Percentiles rank a stretch among this genome's conserved stretches.
These are phyloP conservation scores for Kodamaea alishanica DNA, from an alignment of 1,139 yeast genomes.

Conservation along the genomic window DNA sequence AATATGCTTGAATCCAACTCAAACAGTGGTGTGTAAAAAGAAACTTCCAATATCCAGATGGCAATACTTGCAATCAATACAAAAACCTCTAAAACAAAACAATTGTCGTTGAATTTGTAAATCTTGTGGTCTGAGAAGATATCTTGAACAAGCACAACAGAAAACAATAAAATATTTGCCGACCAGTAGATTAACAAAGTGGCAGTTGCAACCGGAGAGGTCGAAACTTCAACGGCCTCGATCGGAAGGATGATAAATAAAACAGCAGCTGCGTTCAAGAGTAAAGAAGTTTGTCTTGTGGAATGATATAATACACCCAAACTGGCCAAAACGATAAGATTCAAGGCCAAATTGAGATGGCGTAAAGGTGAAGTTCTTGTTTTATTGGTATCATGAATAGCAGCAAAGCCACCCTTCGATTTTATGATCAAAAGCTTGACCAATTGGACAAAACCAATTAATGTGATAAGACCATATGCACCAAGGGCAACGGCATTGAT, in stretches of 20 bases:
- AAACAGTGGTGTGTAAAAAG: slow-evolving; percentile 16
- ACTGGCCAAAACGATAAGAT: neutral
- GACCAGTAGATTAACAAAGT: slow-evolving; percentile 13
- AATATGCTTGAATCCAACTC: slow-evolving; percentile 11
- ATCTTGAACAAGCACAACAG: slow-evolving; percentile 15
- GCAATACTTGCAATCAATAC: slow-evolving; percentile 9
- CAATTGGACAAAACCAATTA: slow-evolving; percentile 13
- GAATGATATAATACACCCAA: neutral
- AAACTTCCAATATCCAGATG: slow-evolving; percentile 15
- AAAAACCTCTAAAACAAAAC: slow-evolving; percentile 1
- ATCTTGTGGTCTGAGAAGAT: slow-evolving; percentile 16
- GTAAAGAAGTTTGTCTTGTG: slow-evolving; percentile 1
- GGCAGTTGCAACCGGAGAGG: slow-evolving; percentile 10
- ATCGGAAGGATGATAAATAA: slow-evolving; percentile 8
- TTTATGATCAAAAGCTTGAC: slow-evolving; percentile 2
- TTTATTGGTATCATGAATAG: neutral
- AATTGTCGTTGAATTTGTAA: slow-evolving; percentile 4
- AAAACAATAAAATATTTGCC: slow-evolving; percentile 5
- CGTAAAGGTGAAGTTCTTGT: neutral
- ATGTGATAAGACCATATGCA: slow-evolving; percentile 8
- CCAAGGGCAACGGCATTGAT: slow-evolving; percentile 7
- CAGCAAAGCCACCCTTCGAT: neutral
- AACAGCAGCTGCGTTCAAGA: neutral
- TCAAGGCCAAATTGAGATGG: slow-evolving; percentile 1
- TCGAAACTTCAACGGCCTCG: slow-evolving; percentile 9